Evolutionary conservation across 2,329 filamentous ascomycete genomes (phyloP).

Genomic region (Claviceps monticola): DNA sequence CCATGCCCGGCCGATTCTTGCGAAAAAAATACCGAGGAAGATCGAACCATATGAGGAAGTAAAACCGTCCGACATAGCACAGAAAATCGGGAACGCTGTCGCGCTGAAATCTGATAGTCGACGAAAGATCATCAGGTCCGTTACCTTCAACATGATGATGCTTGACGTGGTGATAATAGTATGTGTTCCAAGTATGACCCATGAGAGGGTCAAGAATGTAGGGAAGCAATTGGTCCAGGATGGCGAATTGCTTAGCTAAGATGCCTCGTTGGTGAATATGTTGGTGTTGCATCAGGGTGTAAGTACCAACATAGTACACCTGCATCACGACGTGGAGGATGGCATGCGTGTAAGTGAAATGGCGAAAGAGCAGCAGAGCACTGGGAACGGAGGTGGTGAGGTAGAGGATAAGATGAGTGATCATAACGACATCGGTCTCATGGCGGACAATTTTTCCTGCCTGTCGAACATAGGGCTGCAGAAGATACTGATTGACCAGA

Average conservation of each 20-base stretch:
- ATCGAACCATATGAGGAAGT: slow-evolving; percentile 61
- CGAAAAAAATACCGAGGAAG: slow-evolving; percentile 59
- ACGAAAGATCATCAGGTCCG: slow-evolving; percentile 61
- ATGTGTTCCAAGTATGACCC: slow-evolving; percentile 76
- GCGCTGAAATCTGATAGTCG: slow-evolving; percentile 63
- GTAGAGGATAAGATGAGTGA: slow-evolving; percentile 64
- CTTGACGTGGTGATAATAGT: slow-evolving; percentile 78
- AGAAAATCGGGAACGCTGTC: slow-evolving; percentile 53
- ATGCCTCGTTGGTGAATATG: slow-evolving; percentile 69
- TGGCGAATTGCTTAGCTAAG: slow-evolving; percentile 36
- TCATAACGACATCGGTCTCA: slow-evolving; percentile 61
- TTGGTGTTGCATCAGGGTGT: slow-evolving; percentile 73
- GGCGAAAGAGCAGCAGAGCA: slow-evolving; percentile 47
- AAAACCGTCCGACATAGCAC: slow-evolving; percentile 61
- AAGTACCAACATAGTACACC: slow-evolving; percentile 55
- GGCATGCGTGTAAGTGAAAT: slow-evolving; percentile 56
- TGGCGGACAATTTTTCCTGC: slow-evolving; percentile 45
- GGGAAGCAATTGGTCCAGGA: slow-evolving; percentile 53
- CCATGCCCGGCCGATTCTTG: slow-evolving; percentile 43
- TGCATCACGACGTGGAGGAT: slow-evolving; percentile 52
- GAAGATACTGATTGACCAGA: slow-evolving; percentile 31
- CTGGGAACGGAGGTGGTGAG: slow-evolving; percentile 56
- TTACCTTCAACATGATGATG: slow-evolving; percentile 76
- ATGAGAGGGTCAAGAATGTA: slow-evolving; percentile 64
- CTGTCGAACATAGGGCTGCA: slow-evolving; percentile 45